Percentiles rank a stretch among this genome's conserved stretches.
These are phyloP conservation scores for Rhynchosporium secalis DNA, from an alignment of 2,329 filamentous ascomycete species.

Conservation along the genomic window DNA sequence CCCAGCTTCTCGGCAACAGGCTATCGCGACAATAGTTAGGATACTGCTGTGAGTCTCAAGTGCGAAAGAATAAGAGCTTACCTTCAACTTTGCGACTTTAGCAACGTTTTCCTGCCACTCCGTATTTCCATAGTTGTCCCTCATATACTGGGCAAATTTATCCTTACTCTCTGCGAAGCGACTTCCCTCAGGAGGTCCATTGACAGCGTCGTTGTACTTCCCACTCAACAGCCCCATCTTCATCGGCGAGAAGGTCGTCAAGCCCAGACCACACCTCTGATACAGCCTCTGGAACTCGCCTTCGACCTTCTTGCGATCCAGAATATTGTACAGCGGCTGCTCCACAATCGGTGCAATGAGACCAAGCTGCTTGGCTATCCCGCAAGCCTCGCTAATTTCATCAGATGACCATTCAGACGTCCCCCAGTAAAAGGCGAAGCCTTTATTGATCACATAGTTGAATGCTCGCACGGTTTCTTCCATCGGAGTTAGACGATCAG, in stretches of 20 bases:
- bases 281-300: slow-evolving; percentile 61
- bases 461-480: slow-evolving; percentile 64
- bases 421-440: slow-evolving; percentile 71
- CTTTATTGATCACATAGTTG: slow-evolving; percentile 67
- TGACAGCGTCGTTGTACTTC: slow-evolving; percentile 64
- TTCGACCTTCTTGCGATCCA: slow-evolving; percentile 63
- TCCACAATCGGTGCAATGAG: slow-evolving; percentile 66
- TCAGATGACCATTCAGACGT: slow-evolving; percentile 68
- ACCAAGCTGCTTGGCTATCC: slow-evolving; percentile 58
- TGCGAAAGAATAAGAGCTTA: too few relatives aligned
- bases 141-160: slow-evolving; percentile 47
- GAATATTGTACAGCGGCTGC: slow-evolving; percentile 67
- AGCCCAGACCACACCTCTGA: slow-evolving; percentile 57
- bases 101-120: slow-evolving; percentile 57
- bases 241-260: slow-evolving; percentile 64
- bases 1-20: slow-evolving; percentile 60
- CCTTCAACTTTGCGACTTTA: slow-evolving; percentile 57
- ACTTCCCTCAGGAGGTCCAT: slow-evolving; percentile 50
- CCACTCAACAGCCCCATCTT: slow-evolving; percentile 62
- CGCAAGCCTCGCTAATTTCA: slow-evolving; percentile 64
- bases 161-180: slow-evolving; percentile 57
- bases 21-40: slow-evolving; percentile 20
- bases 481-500: slow-evolving; percentile 58
- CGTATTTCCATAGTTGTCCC: slow-evolving; percentile 47
- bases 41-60: too few relatives aligned